Base-by-base conservation (phyloP, 164 flowering plant species). In the Liquidambar formosana region DNA sequence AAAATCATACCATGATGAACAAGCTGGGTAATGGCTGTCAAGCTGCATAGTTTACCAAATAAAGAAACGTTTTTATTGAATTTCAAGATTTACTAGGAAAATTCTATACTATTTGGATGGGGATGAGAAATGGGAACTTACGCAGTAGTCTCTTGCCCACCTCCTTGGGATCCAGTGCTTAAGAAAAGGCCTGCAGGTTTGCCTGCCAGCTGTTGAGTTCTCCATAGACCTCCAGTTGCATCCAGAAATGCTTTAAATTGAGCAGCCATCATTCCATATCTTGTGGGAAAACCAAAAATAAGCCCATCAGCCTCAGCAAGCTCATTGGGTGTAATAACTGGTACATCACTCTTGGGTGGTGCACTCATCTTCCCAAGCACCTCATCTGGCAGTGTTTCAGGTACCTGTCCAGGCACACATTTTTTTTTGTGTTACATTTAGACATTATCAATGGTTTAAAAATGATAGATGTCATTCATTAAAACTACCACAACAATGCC, bases 91-190 rank as follows among this genome's bases (percentile, higher is more conserved):
- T 44, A 47, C 26, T 25, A 71, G 41, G 41, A 33, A 33, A 33
- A 33, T 33, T 33, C 41, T 2, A 33, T 33, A 33, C 11, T 54
- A 27, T 25, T 23, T 54, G 58, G 13, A 14, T 14, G 12, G 47
- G 21, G 19, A 52, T 8, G 5, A 13, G 46, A 26, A 58, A 67
- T 64, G 54, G 46, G 64, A 53, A 70, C 91, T 78, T 67, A 87
- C 91, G 91, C 67, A 1, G 91, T 87, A 14, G 89, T 87, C 79
- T 87, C 91, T 71, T 87, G 91, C 14, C 91, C 91, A 41, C 91
- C 91, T 18, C 91, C 91, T 68, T 87, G 91, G 56, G 89, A 85
- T 10, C 83, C 91, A 56, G 91, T 85, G 85, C 89, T 77, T 76
- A 70, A 85, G 75, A 87, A 85, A 63, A 85, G 76, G n/a, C 91